These are phyloP conservation scores for Tetrahymena malaccensis DNA, from an alignment of 73 alveolate genomes.

Conservation along the genomic window DNA sequence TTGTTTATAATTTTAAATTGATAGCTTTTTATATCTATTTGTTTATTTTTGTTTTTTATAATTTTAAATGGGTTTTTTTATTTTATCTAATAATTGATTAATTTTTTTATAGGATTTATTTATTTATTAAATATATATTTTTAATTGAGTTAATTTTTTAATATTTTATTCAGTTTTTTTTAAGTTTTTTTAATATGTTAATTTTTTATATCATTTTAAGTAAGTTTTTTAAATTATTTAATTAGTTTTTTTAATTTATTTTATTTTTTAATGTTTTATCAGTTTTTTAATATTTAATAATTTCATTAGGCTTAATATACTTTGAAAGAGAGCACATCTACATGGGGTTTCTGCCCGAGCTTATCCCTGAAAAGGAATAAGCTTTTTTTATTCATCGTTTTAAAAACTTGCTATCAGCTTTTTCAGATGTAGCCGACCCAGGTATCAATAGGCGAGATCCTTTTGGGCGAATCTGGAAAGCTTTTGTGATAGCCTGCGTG, in stretches of 20 bases:
- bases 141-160: too few relatives aligned
- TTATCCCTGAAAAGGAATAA: neutral
- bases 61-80: too few relatives aligned
- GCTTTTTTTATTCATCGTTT: neutral
- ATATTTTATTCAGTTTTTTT: too few relatives aligned
- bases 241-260: neutral
- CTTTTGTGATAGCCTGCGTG: neutral
- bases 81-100: too few relatives aligned
- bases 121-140: too few relatives aligned
- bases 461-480: neutral
- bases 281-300: neutral
- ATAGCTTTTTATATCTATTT: too few relatives aligned
- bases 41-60: too few relatives aligned
- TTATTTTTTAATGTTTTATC: neutral
- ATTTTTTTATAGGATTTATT: too few relatives aligned
- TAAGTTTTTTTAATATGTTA: too few relatives aligned
- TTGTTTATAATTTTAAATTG: too few relatives aligned
- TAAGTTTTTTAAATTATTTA: neutral
- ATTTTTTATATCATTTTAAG: neutral
- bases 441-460: constrained; percentile 1
- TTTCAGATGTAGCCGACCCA: constrained; percentile 1
- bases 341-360: neutral
- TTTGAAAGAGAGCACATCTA: neutral
- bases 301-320: neutral
- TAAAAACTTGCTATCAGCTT: neutral